Evolutionary conservation across 192 early-diverging fungal species (phyloP).

Genomic region (Backusella tuberculispora): DNA sequence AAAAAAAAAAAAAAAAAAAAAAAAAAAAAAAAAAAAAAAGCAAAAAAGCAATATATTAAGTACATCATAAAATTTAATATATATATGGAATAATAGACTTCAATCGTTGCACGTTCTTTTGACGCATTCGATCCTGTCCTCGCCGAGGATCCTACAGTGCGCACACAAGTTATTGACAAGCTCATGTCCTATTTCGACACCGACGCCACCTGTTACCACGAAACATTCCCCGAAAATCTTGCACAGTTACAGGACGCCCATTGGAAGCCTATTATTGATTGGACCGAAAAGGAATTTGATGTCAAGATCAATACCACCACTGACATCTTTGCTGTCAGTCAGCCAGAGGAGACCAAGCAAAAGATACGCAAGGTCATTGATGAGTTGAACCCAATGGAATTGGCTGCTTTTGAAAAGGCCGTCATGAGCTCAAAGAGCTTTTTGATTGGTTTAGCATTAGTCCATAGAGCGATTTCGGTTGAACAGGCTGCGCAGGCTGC

Average conservation of each 20-base stretch:
- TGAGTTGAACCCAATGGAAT: slow-evolving; percentile 66
- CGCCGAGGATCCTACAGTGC: slow-evolving; percentile 46
- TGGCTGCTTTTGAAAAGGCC: slow-evolving; percentile 90
- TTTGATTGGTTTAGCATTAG: slow-evolving; percentile 86
- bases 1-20: not conserved
- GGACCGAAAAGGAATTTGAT: slow-evolving; percentile 68
- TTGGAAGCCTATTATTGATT: slow-evolving; percentile 82
- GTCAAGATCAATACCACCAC: slow-evolving; percentile 74
- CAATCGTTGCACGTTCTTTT: slow-evolving; percentile 83
- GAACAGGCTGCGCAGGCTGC: slow-evolving; percentile 81
- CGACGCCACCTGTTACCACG: slow-evolving; percentile 88
- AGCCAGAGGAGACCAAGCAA: slow-evolving; percentile 62
- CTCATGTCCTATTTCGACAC: slow-evolving; percentile 85
- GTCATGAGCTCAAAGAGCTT: slow-evolving; percentile 89
- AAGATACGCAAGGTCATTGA: slow-evolving; percentile 59
- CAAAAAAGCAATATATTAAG: not conserved
- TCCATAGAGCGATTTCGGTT: slow-evolving; percentile 72
- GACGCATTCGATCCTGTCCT: slow-evolving; percentile 63
- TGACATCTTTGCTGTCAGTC: slow-evolving; percentile 70
- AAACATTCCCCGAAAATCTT: slow-evolving; percentile 77
- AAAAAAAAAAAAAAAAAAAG: too few species aligned
- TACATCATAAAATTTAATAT: not conserved
- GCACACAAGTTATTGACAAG: slow-evolving; percentile 72
- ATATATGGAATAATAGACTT: slow-evolving; percentile 60
- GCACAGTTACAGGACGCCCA: slow-evolving; percentile 78